phyloP scores from a whole-genome alignment of 2,329 filamentous ascomycete species.

The Nectriaceae sp. region DNA sequence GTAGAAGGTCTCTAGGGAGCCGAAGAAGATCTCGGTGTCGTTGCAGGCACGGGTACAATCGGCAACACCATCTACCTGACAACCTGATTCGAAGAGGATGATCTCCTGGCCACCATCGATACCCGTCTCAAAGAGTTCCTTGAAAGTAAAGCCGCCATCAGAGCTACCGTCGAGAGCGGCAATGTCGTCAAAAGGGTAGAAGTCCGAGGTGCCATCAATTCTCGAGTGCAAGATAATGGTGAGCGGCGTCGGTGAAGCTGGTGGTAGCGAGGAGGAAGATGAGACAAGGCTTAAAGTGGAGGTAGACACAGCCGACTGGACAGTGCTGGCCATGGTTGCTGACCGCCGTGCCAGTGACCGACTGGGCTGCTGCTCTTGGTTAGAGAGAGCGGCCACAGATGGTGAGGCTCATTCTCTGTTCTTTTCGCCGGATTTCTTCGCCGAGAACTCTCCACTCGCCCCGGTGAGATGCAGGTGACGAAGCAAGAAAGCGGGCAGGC shows the following conservation, averaged over 20 bases:
- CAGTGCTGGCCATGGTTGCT: too few species aligned
- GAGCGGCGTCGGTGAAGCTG: conserved; percentile 26
- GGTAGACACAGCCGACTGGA: too few species aligned
- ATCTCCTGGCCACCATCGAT: conserved; percentile 35
- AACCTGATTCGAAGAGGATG: conserved; percentile 35
- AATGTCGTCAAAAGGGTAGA: conserved; percentile 41
- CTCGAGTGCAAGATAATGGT: conserved; percentile 30
- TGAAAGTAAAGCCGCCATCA: conserved; percentile 34
- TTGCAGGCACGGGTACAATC: conserved; percentile 38
- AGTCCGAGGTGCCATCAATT: conserved; percentile 36
- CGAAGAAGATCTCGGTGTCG: conserved; percentile 32
- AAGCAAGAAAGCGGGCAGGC: too few species aligned
- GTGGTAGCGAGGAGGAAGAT: too few species aligned
- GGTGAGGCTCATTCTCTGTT: too few species aligned
- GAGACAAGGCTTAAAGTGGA: too few species aligned
- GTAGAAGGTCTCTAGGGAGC: conserved; percentile 40
- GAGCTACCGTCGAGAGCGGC: conserved; percentile 29
- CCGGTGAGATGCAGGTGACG: too few species aligned
- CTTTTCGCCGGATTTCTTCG: too few species aligned
- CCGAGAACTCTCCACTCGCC: too few species aligned
- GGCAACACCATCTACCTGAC: conserved; percentile 26
- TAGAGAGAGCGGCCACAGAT: too few species aligned
- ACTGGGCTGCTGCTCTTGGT: too few species aligned
- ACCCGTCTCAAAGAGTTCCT: conserved; percentile 35
- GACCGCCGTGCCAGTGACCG: too few species aligned